Evolutionary conservation across 2,329 filamentous ascomycete species (phyloP), one percentile per base, ranked within the genome.

Genomic region (Uncinocarpus reesii): DNA sequence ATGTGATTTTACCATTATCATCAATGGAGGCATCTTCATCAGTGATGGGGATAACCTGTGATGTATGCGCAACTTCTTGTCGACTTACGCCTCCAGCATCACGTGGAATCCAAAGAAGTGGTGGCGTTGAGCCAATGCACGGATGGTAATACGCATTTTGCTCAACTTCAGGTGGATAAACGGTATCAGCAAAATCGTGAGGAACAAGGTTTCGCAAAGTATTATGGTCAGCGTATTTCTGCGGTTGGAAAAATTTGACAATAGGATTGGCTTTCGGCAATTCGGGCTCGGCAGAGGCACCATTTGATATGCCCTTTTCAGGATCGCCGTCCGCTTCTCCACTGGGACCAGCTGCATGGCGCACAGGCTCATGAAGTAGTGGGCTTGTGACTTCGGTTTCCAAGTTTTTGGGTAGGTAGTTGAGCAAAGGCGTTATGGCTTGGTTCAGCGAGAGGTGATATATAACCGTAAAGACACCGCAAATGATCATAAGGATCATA

Each of bases 41-140:
- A 0, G 84, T 89, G 54, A 93, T 90, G 1, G 81, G 78, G 24
- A 87, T 84, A 26, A 85, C 76, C 58, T 76, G 78, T 55, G 72
- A 72, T 0, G 84, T 84, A 57, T 92, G 84, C 10, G 72, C 72
- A 46, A 92, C 73, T 65, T 94, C 88, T 62, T 93, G 84, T 57
- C 74, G 74, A 47, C 81, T 86, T 35, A 95, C 77, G 7, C 86
- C 84, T 20, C 80, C 77, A 1, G 75, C 67, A 58, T 95, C 88
- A 50, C 78, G 73, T 0, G 88, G 86, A 47, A 95, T 84, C 88
- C 88, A 95, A n/a, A 95, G 71, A 24, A 86, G 68, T 1, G 85
- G 84, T 1, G 77, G 66, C 56, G 73, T 55, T 52, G 78, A 72
- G 20, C 65, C 76, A 60, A 90, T 74, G 0, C 83, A 76, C 0